These are phyloP conservation scores for Lachancea thermotolerans DNA, from an alignment of 805 yeast genomes.

Conservation along the genomic window DNA sequence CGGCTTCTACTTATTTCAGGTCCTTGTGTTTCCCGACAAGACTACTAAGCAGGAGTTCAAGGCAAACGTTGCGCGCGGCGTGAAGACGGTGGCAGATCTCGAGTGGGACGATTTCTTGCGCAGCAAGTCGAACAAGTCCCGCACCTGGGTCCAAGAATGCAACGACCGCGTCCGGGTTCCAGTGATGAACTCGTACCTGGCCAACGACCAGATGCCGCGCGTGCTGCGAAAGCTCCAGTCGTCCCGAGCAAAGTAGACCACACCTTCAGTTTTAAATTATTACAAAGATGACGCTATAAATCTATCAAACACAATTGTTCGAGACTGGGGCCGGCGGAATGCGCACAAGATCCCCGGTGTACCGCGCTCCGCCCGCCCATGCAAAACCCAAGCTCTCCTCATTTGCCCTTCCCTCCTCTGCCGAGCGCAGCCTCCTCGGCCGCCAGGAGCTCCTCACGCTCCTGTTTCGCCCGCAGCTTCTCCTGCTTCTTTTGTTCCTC, in stretches of 20 bases:
- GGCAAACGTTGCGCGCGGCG: conserved; percentile 15
- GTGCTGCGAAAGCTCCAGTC: neutral
- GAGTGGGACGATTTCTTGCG: conserved; percentile 18
- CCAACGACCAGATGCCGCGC: conserved; percentile 10
- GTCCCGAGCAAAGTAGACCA: neutral
- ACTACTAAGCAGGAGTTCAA: conserved; percentile 12
- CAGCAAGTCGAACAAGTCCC: conserved; percentile 5
- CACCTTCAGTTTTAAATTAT: neutral
- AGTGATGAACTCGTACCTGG: conserved; percentile 12
- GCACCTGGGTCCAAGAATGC: conserved; percentile 19
- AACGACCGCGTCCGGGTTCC: conserved; percentile 11
- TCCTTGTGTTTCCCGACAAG: conserved; percentile 19
- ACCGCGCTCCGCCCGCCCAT: no score
- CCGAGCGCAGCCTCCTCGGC: conserved; percentile 26
- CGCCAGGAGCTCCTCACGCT: conserved; percentile 29
- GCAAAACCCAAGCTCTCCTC: conserved; percentile 1
- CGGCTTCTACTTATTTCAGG: conserved; percentile 25
- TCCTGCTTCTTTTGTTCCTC: conserved; percentile 30
- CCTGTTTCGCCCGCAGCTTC: conserved; percentile 25
- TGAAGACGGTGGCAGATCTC: conserved; percentile 15
- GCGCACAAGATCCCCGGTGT: neutral
- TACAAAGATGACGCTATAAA: neutral
- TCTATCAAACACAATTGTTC: conserved; percentile 3
- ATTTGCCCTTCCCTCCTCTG: conserved; percentile 23
- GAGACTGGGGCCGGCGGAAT: neutral